Base-by-base conservation (phyloP, 495 filamentous ascomycete genomes). In the Cenococcum geophilum region DNA sequence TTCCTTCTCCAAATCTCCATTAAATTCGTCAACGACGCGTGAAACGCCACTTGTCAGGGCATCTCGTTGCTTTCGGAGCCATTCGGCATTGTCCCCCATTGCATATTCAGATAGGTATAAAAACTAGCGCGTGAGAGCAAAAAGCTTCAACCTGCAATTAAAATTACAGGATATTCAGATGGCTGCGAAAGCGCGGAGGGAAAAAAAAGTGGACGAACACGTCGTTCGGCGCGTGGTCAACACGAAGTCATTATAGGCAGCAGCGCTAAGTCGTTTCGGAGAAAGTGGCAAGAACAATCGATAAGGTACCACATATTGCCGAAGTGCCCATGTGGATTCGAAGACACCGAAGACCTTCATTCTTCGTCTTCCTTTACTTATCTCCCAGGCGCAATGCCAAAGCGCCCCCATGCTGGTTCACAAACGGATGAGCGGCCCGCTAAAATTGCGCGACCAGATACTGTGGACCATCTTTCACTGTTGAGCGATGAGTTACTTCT, bases 401-500 rank as follows among this genome's bases (percentile, higher is more conserved):
- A 60, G 55, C 58, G 66, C 5, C 11, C 48, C 18, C 54, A 55
- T 20, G 58, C 59, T 12, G 51, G 67, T 3, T 70, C 68, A 22
- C 32, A 34, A 18, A 25, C 27, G 32, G 18, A 21, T 4, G 66
- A 57, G 40, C 56, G 58, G 14, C 58, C 62, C 2, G 14, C 58
- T 10, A 75, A 76, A 65, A 55, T 68, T 23, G 14, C 43, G 12
- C 63, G 65, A n/a, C n/a, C 47, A 11, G 66, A 22, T 1, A 12
- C 40, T 1, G 36, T 49, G 21, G 79, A 86, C 68, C 75, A 71
- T 53, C 55, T 87, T 6, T 85, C 89, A 32, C 72, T 72, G 21
- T 78, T 98, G 55, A 95, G 91, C 57, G 87, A 96, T 73, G 93
- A 98, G 70, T 80, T 97, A 47, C 79, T 96, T 36, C 75, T 97